A percentile compares a stretch with the other conserved stretches of the same genome.
Conservation (phyloP, 495 filamentous ascomycete genomes). For the Hyphodiscus hymeniophilus region DNA sequence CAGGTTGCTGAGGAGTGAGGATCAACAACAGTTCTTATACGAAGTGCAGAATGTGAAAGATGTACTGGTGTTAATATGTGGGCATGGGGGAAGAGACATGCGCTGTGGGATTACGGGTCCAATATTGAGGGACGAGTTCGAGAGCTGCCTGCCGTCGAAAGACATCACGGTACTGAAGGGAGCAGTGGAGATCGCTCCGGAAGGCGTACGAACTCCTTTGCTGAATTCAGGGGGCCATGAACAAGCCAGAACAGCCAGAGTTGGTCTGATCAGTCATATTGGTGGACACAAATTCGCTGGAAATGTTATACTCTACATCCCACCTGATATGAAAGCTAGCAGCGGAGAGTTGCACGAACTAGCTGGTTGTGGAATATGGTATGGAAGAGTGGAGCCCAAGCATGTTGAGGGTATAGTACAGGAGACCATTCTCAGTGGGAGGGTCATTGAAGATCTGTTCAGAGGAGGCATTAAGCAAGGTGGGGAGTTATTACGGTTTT, state of each 20-base stretch:
- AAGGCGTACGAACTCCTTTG: slow-evolving; percentile 11
- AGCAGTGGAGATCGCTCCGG: slow-evolving; percentile 24
- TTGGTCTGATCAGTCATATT: slow-evolving; percentile 79
- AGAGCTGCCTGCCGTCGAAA: slow-evolving; percentile 32
- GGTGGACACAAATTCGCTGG: slow-evolving; percentile 91
- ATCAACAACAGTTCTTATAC: slow-evolving; percentile 32
- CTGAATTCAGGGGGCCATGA: slow-evolving; percentile 7
- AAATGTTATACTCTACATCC: slow-evolving; percentile 87
- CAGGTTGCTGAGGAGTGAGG: slow-evolving; percentile 30
- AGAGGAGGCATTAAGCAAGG: slow-evolving; percentile 46
- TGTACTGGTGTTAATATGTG: slow-evolving; percentile 73
- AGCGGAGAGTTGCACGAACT: slow-evolving; percentile 43
- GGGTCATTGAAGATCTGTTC: slow-evolving; percentile 69
- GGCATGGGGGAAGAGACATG: slow-evolving; percentile 68
- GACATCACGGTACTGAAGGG: slow-evolving; percentile 31
- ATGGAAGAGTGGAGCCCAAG: slow-evolving; percentile 76
- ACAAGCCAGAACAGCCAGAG: slow-evolving; percentile 32
- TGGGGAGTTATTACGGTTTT: slow-evolving; percentile 21
- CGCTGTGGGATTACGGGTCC: slow-evolving; percentile 79
- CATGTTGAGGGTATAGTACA: slow-evolving; percentile 81
- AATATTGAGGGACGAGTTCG: slow-evolving; percentile 60
- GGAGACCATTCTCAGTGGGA: slow-evolving; percentile 69
- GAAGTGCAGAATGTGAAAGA: slow-evolving; percentile 53
- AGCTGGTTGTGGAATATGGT: slow-evolving; percentile 85
- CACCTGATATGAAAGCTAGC: slow-evolving; percentile 38